Evolutionary conservation across 495 filamentous ascomycete species (phyloP).

Genomic region (Penicillium paxilli): DNA sequence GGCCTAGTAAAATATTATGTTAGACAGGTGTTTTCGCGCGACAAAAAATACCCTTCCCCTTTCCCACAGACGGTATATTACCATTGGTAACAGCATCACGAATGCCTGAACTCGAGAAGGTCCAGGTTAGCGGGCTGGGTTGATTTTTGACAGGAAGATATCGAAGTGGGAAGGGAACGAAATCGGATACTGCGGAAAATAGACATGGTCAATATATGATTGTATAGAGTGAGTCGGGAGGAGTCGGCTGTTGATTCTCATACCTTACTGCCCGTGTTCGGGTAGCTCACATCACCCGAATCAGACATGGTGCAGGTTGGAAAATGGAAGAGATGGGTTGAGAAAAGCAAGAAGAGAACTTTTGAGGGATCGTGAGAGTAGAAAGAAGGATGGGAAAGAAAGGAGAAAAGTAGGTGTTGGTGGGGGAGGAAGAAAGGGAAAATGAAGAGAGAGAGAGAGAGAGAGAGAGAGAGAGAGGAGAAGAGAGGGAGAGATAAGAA

Average conservation of each 20-base stretch:
- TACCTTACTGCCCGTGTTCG: slow-evolving; percentile 49
- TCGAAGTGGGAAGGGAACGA: background rate
- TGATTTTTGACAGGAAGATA: background rate
- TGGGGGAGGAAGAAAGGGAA: slow-evolving; percentile 14
- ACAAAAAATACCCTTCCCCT: background rate
- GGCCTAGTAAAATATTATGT: slow-evolving; percentile 51
- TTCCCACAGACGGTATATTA: slow-evolving; percentile 16
- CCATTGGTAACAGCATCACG: slow-evolving; percentile 33
- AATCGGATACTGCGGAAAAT: slow-evolving; percentile 7
- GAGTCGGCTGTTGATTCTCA: slow-evolving; percentile 16
- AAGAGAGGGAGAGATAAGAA: too few species aligned
- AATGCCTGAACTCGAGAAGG: slow-evolving; percentile 20
- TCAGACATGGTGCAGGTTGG: slow-evolving; percentile 24
- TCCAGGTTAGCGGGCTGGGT: slow-evolving; percentile 23
- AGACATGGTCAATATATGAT: slow-evolving; percentile 14
- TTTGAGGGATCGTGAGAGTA: background rate
- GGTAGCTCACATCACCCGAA: slow-evolving; percentile 43
- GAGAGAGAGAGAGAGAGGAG: slow-evolving; percentile 14
- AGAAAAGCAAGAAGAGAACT: slow-evolving; percentile 19
- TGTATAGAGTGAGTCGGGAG: slow-evolving; percentile 4
- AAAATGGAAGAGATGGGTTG: slow-evolving; percentile 1
- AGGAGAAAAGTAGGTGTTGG: too few species aligned
- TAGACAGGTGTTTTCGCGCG: slow-evolving; percentile 31
- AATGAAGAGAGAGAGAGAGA: slow-evolving; percentile 9
- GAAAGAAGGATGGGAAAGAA: background rate